A percentile compares a stretch with the other conserved stretches of the same genome.
These are phyloP conservation scores for Crinitomyces ghanaensis DNA, from an alignment of 805 yeast species.

Conservation along the genomic window DNA sequence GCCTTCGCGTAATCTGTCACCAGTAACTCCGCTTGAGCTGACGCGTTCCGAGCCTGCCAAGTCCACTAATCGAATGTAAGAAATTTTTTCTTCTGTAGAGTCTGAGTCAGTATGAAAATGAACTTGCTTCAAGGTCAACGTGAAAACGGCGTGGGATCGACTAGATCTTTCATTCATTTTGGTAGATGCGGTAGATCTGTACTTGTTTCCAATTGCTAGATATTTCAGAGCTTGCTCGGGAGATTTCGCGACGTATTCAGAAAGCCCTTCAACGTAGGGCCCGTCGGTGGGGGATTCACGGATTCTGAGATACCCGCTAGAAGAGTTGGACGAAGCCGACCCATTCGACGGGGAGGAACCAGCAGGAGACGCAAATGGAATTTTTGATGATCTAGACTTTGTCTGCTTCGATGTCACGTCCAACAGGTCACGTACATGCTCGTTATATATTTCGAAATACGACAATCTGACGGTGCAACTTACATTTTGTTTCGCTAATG, in stretches of 20 bases:
- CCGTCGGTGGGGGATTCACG: constrained; percentile 58
- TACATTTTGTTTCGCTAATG: constrained; percentile 28
- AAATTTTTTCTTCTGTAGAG: constrained; percentile 36
- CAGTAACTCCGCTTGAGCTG: constrained; percentile 46
- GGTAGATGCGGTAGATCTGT: constrained; percentile 61
- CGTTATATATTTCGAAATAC: constrained; percentile 69
- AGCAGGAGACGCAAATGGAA: too few relatives aligned
- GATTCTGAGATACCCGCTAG: constrained; percentile 32
- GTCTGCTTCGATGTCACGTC: constrained; percentile 7
- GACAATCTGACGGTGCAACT: constrained; percentile 40
- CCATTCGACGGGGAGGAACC: too few relatives aligned
- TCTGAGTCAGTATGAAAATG: constrained; percentile 25
- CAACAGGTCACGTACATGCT: constrained; percentile 58
- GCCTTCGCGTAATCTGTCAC: constrained; percentile 57
- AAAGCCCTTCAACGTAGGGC: constrained; percentile 60
- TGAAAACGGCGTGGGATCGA: constrained; percentile 72
- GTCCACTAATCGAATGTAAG: constrained; percentile 62
- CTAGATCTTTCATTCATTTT: constrained; percentile 62
- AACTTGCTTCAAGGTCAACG: constrained; percentile 50
- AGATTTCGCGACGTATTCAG: constrained; percentile 39
- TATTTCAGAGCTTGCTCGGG: constrained; percentile 38
- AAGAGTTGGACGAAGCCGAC: constrained; percentile 2
- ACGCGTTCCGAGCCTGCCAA: constrained; percentile 77
- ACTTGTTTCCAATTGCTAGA: constrained; percentile 41
- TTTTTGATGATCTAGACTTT: too few relatives aligned